Conservation (phyloP, 208 protist species). For the Polymyxa betae region DNA sequence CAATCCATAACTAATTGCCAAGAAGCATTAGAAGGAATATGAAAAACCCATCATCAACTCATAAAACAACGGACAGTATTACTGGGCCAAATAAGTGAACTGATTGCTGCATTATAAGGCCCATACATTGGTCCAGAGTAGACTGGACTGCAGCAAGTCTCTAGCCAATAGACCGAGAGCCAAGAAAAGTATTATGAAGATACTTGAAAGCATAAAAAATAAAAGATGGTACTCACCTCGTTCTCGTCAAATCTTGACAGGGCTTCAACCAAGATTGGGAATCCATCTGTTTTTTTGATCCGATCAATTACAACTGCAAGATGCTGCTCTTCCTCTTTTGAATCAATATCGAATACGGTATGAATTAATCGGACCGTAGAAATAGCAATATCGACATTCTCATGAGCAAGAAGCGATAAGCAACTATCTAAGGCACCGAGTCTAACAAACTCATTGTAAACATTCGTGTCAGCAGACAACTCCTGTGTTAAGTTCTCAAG, state of each 20-base stretch:
- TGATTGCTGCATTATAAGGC: too few species aligned
- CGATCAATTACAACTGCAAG: background rate
- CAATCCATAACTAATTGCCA: too few species aligned
- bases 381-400: constrained; percentile 36
- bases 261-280: background rate
- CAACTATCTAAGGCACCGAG: background rate
- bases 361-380: background rate
- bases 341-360: constrained; percentile 15
- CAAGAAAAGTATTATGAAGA: background rate
- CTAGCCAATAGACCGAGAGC: too few species aligned
- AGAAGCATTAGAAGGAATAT: too few species aligned
- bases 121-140: too few species aligned
- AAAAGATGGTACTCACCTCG: background rate
- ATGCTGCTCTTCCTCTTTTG: background rate
- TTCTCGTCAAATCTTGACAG: constrained; percentile 4
- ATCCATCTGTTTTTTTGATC: background rate
- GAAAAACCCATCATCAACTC: too few species aligned
- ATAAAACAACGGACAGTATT: too few species aligned
- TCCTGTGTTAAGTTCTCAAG: background rate
- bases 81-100: too few species aligned
- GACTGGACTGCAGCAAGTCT: too few species aligned
- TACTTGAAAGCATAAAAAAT: background rate
- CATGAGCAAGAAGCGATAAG: constrained; percentile 6
- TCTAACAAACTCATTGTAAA: background rate
- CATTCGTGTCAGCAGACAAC: background rate